Evolutionary conservation across 2,329 filamentous ascomycete genomes (phyloP).

Genomic region (Sarocladiaceae sp.): DNA sequence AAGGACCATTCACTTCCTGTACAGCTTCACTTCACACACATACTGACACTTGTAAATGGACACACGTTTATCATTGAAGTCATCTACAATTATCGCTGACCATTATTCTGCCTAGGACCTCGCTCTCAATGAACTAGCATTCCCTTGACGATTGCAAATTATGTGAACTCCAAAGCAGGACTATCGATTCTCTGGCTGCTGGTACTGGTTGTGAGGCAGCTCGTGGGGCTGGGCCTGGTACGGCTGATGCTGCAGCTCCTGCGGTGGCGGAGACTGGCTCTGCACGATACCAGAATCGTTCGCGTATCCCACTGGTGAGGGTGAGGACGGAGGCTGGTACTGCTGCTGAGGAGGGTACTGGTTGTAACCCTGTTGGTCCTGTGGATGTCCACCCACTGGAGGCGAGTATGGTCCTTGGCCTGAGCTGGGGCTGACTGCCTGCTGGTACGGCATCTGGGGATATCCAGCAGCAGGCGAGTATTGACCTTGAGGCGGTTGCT

Average conservation of each 20-base stretch:
- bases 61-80: no score
- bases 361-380: conserved; percentile 13
- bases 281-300: background rate
- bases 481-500: conserved; percentile 6
- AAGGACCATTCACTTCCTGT: no score
- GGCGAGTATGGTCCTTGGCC: background rate
- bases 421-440: conserved; percentile 10
- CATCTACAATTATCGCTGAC: no score
- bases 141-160: background rate
- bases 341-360: conserved; percentile 18
- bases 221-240: conserved; percentile 9
- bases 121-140: no score
- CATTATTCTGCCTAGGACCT: no score
- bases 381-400: conserved; percentile 1
- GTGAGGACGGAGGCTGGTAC: conserved; percentile 12
- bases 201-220: conserved; percentile 5
- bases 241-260: conserved; percentile 3
- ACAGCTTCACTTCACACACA: no score
- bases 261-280: conserved; percentile 8
- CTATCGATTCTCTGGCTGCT: conserved; percentile 7
- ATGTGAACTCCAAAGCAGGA: no score
- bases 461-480: conserved; percentile 10
- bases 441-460: conserved; percentile 7
- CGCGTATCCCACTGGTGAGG: conserved; percentile 8
- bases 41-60: no score